A percentile compares a stretch with the other conserved stretches of the same genome.
Evolutionary conservation across 345 rosid species (phyloP).

Genomic region (Sapria himalayana): DNA sequence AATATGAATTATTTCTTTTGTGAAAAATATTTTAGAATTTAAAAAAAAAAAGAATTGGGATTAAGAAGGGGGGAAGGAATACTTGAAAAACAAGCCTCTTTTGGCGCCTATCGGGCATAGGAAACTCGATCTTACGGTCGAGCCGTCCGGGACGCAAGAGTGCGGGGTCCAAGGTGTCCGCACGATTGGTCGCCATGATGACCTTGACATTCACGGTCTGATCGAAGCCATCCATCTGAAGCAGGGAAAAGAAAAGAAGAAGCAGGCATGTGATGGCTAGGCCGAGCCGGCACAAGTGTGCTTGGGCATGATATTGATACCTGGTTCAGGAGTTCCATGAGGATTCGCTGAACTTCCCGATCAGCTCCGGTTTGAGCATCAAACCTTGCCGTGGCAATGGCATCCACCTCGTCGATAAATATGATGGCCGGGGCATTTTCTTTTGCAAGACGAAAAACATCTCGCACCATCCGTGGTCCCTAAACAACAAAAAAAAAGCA

Average conservation of each 20-base stretch:
- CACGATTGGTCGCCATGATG: constrained; percentile 93
- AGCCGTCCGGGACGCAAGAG: constrained; percentile 96
- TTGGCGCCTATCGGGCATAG: constrained; percentile 90
- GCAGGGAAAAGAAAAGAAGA: constrained; percentile 7
- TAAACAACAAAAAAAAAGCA: constrained; percentile 11
- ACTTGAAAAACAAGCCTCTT: constrained; percentile 99
- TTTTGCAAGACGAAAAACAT: constrained; percentile 94
- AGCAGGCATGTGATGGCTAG: too few relatives aligned
- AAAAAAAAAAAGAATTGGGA: not conserved
- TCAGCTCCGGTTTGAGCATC: constrained; percentile 99
- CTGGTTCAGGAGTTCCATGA: constrained; percentile 95
- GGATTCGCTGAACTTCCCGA: constrained; percentile 92
- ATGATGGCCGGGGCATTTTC: constrained; percentile 98
- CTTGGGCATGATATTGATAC: too few relatives aligned
- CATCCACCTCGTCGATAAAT: constrained; percentile 94
- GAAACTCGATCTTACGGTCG: constrained; percentile 85
- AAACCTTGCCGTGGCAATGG: constrained; percentile 96
- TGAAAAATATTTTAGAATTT: too few relatives aligned
- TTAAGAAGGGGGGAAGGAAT: too few relatives aligned
- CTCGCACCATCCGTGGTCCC: constrained; percentile 99
- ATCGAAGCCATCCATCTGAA: constrained; percentile 80
- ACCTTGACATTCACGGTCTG: constrained; percentile 96
- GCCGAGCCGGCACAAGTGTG: too few relatives aligned
- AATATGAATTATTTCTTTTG: too few relatives aligned
- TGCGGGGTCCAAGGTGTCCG: constrained; percentile 96